Evolutionary conservation across 75 land plant genomes (phyloP).

Genomic region (Sequoia sempervirens): DNA sequence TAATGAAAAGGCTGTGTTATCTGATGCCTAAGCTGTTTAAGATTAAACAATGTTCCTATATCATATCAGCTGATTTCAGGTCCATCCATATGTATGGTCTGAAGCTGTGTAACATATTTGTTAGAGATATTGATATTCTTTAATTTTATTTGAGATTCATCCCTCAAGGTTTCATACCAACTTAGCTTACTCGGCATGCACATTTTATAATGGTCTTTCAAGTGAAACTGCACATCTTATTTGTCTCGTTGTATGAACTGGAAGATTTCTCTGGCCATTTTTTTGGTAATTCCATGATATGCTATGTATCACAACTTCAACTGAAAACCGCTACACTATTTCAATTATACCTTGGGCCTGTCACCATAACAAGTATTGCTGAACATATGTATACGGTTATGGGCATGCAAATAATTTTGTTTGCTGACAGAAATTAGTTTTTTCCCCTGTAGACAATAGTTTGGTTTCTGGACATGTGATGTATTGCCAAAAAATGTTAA

Average conservation of each 20-base stretch:
- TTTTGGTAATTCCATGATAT: neutral
- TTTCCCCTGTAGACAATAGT: neutral
- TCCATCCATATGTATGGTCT: slow-evolving; percentile 1
- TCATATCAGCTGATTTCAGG: neutral
- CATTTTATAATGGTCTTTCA: neutral
- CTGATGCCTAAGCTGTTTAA: neutral
- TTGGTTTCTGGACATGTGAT: neutral
- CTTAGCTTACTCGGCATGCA: neutral
- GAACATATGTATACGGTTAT: neutral
- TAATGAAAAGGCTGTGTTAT: slow-evolving; percentile 1
- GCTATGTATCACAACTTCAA: neutral
- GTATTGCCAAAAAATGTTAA: neutral
- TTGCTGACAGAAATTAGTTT: neutral
- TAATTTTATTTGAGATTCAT: neutral
- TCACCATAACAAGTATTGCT: neutral
- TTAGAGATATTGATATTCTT: slow-evolving; percentile 2
- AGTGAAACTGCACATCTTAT: neutral
- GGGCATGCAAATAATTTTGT: neutral
- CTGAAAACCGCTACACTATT: neutral
- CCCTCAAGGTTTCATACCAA: neutral
- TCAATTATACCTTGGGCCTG: neutral
- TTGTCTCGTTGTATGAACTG: neutral
- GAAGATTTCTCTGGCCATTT: neutral
- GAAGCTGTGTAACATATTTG: slow-evolving; percentile 9
- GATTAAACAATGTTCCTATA: neutral